Evolutionary conservation across 2,329 filamentous ascomycete genomes (phyloP).

Genomic region (Coniochaeta sp.): DNA sequence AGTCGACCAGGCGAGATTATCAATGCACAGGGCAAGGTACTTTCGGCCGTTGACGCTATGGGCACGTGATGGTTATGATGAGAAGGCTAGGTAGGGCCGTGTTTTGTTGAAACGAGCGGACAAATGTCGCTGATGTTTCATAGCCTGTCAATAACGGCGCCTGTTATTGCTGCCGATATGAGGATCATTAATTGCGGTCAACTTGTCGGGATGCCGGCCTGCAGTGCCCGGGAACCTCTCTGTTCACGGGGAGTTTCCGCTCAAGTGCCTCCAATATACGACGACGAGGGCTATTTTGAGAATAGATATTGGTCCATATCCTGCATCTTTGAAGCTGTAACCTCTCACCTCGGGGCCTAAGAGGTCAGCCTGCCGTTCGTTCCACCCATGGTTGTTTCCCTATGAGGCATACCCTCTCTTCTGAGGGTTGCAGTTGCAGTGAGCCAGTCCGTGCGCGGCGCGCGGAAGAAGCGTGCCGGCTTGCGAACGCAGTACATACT

Average conservation of each 20-base stretch:
- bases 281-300: not conserved
- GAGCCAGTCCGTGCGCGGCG: not conserved
- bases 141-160: not conserved
- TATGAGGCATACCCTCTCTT: not conserved
- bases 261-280: not conserved
- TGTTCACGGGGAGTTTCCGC: not conserved
- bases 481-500: not conserved
- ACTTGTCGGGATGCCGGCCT: not conserved
- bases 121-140: not conserved
- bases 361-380: not conserved
- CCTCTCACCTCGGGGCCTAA: not conserved
- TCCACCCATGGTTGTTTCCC: not conserved
- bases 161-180: not conserved
- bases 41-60: conserved; percentile 3
- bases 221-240: not conserved
- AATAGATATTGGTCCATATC: not conserved
- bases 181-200: not conserved
- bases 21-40: not conserved
- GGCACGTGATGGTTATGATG: not conserved
- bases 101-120: not conserved
- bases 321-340: not conserved
- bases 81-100: not conserved
- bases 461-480: not conserved
- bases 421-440: not conserved
- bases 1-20: too few species aligned